Base-by-base conservation (phyloP, 1,284 basidiomycete genomes). In the Cystodermella granulosa region DNA sequence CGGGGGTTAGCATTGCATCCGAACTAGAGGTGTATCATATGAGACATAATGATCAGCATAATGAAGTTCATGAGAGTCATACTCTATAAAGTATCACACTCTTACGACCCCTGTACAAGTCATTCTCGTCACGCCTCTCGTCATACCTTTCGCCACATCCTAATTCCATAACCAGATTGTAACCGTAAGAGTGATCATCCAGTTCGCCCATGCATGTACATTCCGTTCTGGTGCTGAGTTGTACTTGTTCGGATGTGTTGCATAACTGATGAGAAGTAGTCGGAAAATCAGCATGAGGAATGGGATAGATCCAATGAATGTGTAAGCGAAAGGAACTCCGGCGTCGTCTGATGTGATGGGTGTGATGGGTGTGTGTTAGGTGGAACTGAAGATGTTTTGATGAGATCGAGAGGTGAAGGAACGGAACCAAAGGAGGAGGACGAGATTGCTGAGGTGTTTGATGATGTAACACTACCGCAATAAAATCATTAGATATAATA, bases 21-120 rank as follows among this genome's bases (percentile, higher is more conserved):
- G 76, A 75, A 40, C 83, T 85, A 50, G 24, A 34, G 16, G 45
- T 44, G 49, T 21, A 24, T 13, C 17, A 41, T 36, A 16, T 52
- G 34, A 42, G 42, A 34, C 24, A 39, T 42, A 26, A n/a, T 8
- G 26, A n/a, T n/a, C 26, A n/a, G n/a, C n/a, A n/a, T n/a, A n/a
- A n/a, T n/a, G n/a, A n/a, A n/a, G n/a, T n/a, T n/a, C 41, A 20
- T 36, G 51, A 40, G 24, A 45, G 48, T 58, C 67, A 45, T 60
- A 89, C 83, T 88, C 79, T 39, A 86, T 77, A 59, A 92, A 95
- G 62, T 95, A 96, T 91, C 92, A 97, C 34, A 87, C 83, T 1
- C 91, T 93, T 31, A 97, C 80, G 2, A 93, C 88, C 21, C 83
- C 86, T 1, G 90, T 84, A 39, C 85, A 83, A 0, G 84, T 81